Conservation (phyloP, 169 alveolate genomes). For the Eimeria necatrix region DNA sequence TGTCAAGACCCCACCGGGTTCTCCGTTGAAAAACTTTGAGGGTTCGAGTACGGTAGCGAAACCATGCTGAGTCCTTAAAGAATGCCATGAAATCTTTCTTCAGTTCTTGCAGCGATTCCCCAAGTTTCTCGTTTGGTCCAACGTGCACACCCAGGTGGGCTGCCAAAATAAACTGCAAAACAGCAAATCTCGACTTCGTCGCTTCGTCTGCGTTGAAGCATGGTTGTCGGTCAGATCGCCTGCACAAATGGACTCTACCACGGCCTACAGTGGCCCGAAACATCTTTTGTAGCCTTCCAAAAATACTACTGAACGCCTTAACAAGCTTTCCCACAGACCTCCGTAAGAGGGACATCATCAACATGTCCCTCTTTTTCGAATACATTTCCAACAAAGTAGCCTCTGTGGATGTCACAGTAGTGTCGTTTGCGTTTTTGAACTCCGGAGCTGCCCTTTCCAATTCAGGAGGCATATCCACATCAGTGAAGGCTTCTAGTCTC, state of each 20-base stretch:
- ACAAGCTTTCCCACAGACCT: slow-evolving; percentile 45
- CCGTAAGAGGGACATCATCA: slow-evolving; percentile 63
- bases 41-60: slow-evolving; percentile 26
- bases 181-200: slow-evolving; percentile 35
- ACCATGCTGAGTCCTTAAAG: slow-evolving; percentile 70
- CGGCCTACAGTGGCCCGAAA: slow-evolving; percentile 23
- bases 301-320: slow-evolving; percentile 20
- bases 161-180: slow-evolving; percentile 29
- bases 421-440: slow-evolving; percentile 31
- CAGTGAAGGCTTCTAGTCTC: slow-evolving; percentile 43
- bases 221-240: background rate
- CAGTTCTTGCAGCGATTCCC: background rate
- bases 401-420: slow-evolving; percentile 14
- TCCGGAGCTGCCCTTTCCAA: slow-evolving; percentile 53
- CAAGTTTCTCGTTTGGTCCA: slow-evolving; percentile 4
- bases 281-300: slow-evolving; percentile 71
- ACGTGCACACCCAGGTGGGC: slow-evolving; percentile 66
- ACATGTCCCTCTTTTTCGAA: slow-evolving; percentile 47
- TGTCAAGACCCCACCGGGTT: slow-evolving; percentile 53
- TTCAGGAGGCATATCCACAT: slow-evolving; percentile 47
- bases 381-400: slow-evolving; percentile 22
- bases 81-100: slow-evolving; percentile 51
- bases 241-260: slow-evolving; percentile 54
- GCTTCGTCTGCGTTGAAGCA: slow-evolving; percentile 68
- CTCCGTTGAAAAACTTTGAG: background rate